Conservation (phyloP, 78 protist species). For the Dictyostelium brefeldianum region DNA sequence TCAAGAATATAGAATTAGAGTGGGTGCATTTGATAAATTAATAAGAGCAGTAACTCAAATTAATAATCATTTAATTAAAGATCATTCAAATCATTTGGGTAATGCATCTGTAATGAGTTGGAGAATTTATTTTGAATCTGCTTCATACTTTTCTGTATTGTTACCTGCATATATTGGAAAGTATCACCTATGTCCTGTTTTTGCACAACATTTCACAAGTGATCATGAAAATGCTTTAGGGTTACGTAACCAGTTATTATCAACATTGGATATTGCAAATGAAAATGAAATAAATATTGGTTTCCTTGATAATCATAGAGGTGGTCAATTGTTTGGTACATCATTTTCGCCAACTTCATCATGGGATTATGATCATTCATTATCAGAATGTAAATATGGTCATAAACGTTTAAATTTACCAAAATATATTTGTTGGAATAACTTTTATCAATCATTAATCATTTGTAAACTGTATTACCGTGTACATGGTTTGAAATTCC, state of each 20-base stretch:
- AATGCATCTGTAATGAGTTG: slow-evolving; percentile 69
- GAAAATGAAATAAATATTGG: slow-evolving; percentile 47
- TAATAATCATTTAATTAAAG: slow-evolving; percentile 63
- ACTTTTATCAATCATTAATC: slow-evolving; percentile 32
- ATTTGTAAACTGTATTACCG: background rate
- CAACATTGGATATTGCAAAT: background rate
- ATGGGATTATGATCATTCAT: slow-evolving; percentile 55
- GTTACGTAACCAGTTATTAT: slow-evolving; percentile 24
- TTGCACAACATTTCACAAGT: background rate
- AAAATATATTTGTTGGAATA: slow-evolving; percentile 26
- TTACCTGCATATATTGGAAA: slow-evolving; percentile 69
- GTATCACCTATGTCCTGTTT: slow-evolving; percentile 60
- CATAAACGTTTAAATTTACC: slow-evolving; percentile 60
- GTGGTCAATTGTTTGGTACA: slow-evolving; percentile 40
- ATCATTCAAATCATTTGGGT: slow-evolving; percentile 59
- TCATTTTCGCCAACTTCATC: slow-evolving; percentile 42
- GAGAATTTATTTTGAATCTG: slow-evolving; percentile 61
- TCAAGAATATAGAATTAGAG: background rate
- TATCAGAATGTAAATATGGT: slow-evolving; percentile 1
- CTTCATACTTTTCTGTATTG: slow-evolving; percentile 15
- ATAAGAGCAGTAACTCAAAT: slow-evolving; percentile 58
- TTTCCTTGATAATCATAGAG: slow-evolving; percentile 72
- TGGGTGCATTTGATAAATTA: slow-evolving; percentile 22
- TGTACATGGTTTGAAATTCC: background rate
- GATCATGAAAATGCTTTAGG: slow-evolving; percentile 28